A percentile compares a stretch with the other conserved stretches of the same genome.
Conservation (phyloP, 768 basidiomycete species). For the Trametes coccinea region DNA sequence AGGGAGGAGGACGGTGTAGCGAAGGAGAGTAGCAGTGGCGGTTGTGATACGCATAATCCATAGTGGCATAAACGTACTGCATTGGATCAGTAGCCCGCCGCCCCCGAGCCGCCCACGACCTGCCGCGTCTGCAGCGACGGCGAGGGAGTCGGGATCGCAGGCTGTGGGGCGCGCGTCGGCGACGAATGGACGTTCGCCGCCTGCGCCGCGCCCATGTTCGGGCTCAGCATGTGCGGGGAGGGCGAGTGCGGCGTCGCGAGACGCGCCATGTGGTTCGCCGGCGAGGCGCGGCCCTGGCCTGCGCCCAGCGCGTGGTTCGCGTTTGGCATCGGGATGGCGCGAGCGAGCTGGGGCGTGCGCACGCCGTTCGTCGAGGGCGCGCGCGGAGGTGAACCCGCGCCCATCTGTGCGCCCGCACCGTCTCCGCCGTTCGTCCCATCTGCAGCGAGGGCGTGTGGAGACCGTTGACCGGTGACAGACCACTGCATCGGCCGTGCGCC, state of each 20-base stretch:
- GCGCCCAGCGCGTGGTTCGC: conserved; percentile 18
- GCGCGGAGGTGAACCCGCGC: conserved; percentile 42
- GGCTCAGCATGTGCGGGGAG: conserved; percentile 34
- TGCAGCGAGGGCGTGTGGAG: conserved; percentile 27
- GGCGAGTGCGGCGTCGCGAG: conserved; percentile 31
- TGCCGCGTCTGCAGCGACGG: conserved; percentile 38
- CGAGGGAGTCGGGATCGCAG: conserved; percentile 31
- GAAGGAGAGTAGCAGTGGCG: neutral
- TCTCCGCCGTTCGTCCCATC: conserved; percentile 32
- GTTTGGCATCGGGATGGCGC: conserved; percentile 16
- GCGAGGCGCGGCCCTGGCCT: conserved; percentile 25
- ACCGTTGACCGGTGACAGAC: conserved; percentile 30
- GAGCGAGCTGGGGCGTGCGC: conserved; percentile 35
- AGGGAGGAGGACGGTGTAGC: neutral
- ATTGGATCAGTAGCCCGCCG: conserved; percentile 20
- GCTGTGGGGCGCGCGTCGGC: conserved; percentile 32
- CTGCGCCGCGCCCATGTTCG: conserved; percentile 28
- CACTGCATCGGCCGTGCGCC: conserved; percentile 42
- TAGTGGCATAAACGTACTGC: neutral
- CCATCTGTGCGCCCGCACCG: conserved; percentile 36
- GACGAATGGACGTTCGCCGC: conserved; percentile 29
- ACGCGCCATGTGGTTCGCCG: conserved; percentile 28
- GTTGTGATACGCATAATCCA: conserved; percentile 5
- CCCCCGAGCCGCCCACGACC: conserved; percentile 33
- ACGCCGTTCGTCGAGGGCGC: conserved; percentile 60